Conservation (phyloP, 148 eudicot species). For the Rhododendron simsii region DNA sequence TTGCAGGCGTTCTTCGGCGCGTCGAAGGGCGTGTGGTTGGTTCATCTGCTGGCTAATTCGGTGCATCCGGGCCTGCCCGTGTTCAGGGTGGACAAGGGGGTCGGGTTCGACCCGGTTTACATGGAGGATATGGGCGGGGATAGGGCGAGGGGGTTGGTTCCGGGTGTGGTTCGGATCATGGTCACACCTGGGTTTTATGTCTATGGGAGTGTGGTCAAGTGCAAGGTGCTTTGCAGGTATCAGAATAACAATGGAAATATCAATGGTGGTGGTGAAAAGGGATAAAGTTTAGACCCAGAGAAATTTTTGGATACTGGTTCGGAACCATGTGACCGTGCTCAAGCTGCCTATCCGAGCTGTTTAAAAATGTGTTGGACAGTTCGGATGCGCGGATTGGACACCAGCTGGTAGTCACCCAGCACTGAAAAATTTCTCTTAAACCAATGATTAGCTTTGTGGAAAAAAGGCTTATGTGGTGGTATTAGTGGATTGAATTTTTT, state of each 20-base stretch:
- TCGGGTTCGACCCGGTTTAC: conserved; percentile 61
- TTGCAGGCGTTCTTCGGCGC: conserved; percentile 83
- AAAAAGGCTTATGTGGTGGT: not conserved
- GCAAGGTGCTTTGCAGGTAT: conserved; percentile 90
- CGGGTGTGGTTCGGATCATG: conserved; percentile 69
- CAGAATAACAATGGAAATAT: conserved; percentile 20
- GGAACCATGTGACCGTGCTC: no score
- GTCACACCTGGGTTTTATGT: conserved; percentile 94
- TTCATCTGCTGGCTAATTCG: conserved; percentile 82
- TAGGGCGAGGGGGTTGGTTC: conserved; percentile 47
- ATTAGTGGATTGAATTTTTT: not conserved
- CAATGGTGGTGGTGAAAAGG: conserved; percentile 13
- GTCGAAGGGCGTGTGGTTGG: conserved; percentile 78
- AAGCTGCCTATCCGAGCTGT: rapidly evolving
- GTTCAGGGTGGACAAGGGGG: conserved; percentile 67
- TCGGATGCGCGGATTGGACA: no score
- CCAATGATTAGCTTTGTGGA: not conserved
- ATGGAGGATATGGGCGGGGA: conserved; percentile 92
- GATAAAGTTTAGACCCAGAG: not conserved
- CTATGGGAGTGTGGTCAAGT: conserved; percentile 83
- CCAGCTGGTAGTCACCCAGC: rapidly evolving
- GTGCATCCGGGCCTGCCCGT: conserved; percentile 65
- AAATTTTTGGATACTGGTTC: no score
- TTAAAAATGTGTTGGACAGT: no score
- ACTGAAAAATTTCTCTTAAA: no score